These are phyloP conservation scores for Phalaenopsis aphrodite DNA, from an alignment of 106 monocot genomes.

Conservation along the genomic window DNA sequence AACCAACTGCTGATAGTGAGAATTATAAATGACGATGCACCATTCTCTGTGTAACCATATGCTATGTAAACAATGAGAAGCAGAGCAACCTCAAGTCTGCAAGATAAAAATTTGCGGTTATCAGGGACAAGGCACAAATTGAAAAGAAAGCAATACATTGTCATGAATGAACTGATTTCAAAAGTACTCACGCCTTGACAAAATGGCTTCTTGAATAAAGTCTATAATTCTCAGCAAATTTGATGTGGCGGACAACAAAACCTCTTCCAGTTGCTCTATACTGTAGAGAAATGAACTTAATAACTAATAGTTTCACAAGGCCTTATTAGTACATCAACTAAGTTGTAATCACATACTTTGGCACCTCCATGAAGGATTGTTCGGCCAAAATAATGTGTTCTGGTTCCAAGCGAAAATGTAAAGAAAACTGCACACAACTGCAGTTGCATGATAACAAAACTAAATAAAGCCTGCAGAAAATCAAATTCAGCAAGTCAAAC, in stretches of 20 bases:
- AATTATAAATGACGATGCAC: constrained; percentile 70
- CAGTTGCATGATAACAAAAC: constrained; percentile 92
- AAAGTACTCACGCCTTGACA: constrained; percentile 81
- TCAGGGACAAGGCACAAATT: background rate
- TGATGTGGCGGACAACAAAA: constrained; percentile 90
- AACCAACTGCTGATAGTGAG: constrained; percentile 94
- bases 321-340: no score
- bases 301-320: background rate
- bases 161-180: background rate
- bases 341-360: constrained; percentile 32
- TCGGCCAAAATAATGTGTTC: constrained; percentile 93
- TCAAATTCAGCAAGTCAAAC: background rate
- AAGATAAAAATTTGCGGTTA: constrained; percentile 1
- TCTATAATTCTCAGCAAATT: constrained; percentile 92
- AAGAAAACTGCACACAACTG: constrained; percentile 89
- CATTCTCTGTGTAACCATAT: constrained; percentile 72
- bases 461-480: constrained; percentile 74
- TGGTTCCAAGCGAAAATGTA: constrained; percentile 97
- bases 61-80: constrained; percentile 89
- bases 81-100: constrained; percentile 84
- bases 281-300: constrained; percentile 30
- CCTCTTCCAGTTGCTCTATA: constrained; percentile 97
- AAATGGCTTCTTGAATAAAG: constrained; percentile 90
- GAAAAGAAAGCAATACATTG: background rate
- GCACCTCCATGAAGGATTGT: constrained; percentile 99